Conservation (phyloP, 495 filamentous ascomycete species). For the Neurospora tetraspora region DNA sequence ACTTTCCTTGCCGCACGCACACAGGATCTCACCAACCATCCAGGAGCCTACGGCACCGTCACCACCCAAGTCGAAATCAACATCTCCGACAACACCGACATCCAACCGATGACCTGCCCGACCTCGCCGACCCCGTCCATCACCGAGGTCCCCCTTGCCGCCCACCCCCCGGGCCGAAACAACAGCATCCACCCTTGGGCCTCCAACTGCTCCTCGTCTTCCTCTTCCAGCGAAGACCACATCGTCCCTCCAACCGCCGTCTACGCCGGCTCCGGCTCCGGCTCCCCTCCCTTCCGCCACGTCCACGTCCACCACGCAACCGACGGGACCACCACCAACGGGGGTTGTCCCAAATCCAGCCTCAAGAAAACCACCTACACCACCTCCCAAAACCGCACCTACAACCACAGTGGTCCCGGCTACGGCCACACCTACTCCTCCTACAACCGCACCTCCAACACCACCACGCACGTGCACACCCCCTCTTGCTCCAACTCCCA, state of each 20-base stretch:
- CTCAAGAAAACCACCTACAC: not conserved
- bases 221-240: not conserved
- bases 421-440: not conserved
- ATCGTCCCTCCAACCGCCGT: not conserved
- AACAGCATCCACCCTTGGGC: slow-evolving; percentile 2
- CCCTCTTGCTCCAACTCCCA: slow-evolving; percentile 17
- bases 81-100: slow-evolving; percentile 15
- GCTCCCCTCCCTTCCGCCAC: not conserved
- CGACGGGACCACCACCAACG: not conserved
- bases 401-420: not conserved
- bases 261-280: not conserved
- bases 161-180: slow-evolving; percentile 5
- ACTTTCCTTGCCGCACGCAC: not conserved
- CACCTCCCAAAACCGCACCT: not conserved
- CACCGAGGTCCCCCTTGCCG: not conserved
- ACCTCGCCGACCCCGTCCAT: slow-evolving; percentile 10
- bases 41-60: slow-evolving; percentile 21
- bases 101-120: slow-evolving; percentile 1
- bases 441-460: not conserved
- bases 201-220: slow-evolving; percentile 8
- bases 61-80: slow-evolving; percentile 28
- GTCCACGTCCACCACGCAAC: not conserved
- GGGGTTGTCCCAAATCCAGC: not conserved
- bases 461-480: not conserved
- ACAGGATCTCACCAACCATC: slow-evolving; percentile 3